Percentiles rank a stretch among this genome's conserved stretches.
These are phyloP conservation scores for Potentilla sterilis DNA, from an alignment of 306 rosid genomes.

Conservation along the genomic window DNA sequence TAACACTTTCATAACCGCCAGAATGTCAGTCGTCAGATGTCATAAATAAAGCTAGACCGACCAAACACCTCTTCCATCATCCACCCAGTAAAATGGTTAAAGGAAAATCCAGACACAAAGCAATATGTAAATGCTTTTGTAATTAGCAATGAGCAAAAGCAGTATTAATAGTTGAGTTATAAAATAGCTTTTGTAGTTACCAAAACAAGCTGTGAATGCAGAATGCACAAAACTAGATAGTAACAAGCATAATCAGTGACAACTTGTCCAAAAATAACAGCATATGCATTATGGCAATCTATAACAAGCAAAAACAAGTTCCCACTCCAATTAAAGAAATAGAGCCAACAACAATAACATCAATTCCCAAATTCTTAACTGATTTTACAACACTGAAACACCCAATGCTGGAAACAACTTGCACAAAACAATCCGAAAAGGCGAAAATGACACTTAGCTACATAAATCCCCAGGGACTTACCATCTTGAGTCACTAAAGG, in stretches of 20 bases:
- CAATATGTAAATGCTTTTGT: not conserved
- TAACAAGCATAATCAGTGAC: not conserved
- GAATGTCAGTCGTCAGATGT: not conserved
- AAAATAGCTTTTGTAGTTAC: not conserved
- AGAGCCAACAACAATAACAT: not conserved
- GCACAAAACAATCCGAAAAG: not conserved
- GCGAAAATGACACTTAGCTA: not conserved
- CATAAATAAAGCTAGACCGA: not conserved
- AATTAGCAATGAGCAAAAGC: slow-evolving; percentile 19
- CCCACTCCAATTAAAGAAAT: not conserved
- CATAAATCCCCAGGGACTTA: slow-evolving; percentile 16
- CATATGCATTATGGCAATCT: not conserved
- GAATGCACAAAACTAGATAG: not conserved
- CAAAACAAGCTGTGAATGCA: slow-evolving; percentile 14
- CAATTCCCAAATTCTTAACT: not conserved
- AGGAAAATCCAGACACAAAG: not conserved
- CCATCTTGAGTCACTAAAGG: slow-evolving; percentile 84
- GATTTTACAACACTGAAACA: not conserved
- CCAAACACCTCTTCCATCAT: not conserved
- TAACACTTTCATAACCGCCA: not conserved
- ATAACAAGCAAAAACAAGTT: slow-evolving; percentile 10
- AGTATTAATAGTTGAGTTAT: not conserved
- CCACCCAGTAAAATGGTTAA: not conserved
- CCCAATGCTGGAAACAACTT: not conserved
- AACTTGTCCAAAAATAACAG: not conserved